Percentiles rank a stretch among this genome's conserved stretches.
Evolutionary conservation across 148 eudicot species (phyloP).

Genomic region (Vaccinium corymbosum): DNA sequence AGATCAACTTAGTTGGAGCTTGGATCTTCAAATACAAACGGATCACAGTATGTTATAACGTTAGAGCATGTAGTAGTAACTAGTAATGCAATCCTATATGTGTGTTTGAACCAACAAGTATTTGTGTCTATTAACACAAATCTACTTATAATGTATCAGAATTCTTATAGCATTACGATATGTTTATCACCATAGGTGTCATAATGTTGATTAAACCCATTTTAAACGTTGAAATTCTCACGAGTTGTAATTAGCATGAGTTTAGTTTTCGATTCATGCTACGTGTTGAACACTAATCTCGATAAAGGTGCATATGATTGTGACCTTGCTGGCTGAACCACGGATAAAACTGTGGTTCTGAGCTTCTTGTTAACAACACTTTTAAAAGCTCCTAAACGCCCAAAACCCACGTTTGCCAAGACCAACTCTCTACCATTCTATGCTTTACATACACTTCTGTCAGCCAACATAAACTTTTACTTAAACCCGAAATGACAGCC

Average conservation of each 20-base stretch:
- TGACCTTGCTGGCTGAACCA: background rate
- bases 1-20: too few relatives aligned
- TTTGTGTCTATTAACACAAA: background rate
- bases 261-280: background rate
- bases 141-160: background rate
- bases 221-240: background rate
- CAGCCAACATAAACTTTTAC: background rate
- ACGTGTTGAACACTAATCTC: background rate
- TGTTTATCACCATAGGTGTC: background rate
- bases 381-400: background rate
- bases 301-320: background rate
- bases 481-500: background rate
- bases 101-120: background rate
- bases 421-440: background rate
- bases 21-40: too few relatives aligned
- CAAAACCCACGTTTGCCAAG: background rate
- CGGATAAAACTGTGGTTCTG: background rate
- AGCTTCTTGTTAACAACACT: background rate
- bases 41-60: too few relatives aligned
- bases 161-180: background rate
- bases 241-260: background rate
- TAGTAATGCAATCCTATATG: background rate
- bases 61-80: background rate
- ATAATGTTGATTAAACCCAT: background rate
- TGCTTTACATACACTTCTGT: background rate